These are phyloP conservation scores for Aegilops tauschii DNA, from an alignment of 176 grass and related monocot genomes.

Conservation along the genomic window DNA sequence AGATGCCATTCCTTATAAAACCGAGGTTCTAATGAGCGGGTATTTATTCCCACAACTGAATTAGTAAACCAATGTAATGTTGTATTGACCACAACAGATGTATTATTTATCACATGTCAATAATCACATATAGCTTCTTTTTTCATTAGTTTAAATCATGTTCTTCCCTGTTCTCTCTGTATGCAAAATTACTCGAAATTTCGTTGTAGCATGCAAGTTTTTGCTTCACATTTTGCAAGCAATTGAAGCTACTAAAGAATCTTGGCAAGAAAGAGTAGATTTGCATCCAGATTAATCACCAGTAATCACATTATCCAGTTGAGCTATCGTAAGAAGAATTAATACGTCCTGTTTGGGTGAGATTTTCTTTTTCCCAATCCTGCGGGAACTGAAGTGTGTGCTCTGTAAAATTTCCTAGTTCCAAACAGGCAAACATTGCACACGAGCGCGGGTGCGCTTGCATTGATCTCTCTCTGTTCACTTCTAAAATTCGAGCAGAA, in stretches of 20 bases:
- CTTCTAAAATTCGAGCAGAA: conserved; percentile 30
- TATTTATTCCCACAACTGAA: neutral
- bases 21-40: conserved; percentile 54
- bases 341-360: neutral
- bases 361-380: too few species aligned
- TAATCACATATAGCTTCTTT: conserved; percentile 45
- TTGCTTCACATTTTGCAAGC: neutral
- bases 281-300: neutral
- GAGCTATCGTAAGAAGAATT: neutral
- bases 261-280: neutral
- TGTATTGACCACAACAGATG: conserved; percentile 21
- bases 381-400: neutral
- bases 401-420: neutral
- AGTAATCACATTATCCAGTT: neutral
- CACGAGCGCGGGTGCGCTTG: neutral
- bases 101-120: conserved; percentile 49
- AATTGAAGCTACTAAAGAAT: neutral
- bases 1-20: conserved; percentile 88
- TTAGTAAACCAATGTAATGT: conserved; percentile 18
- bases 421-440: neutral
- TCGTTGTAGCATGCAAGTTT: neutral
- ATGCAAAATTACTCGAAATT: neutral
- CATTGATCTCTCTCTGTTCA: conserved; percentile 21
- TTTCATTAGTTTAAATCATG: neutral
- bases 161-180: neutral